Evolutionary conservation across 1,139 yeast species (phyloP), one percentile per base, ranked within the genome.

Genomic region (Candida glucosophila): DNA sequence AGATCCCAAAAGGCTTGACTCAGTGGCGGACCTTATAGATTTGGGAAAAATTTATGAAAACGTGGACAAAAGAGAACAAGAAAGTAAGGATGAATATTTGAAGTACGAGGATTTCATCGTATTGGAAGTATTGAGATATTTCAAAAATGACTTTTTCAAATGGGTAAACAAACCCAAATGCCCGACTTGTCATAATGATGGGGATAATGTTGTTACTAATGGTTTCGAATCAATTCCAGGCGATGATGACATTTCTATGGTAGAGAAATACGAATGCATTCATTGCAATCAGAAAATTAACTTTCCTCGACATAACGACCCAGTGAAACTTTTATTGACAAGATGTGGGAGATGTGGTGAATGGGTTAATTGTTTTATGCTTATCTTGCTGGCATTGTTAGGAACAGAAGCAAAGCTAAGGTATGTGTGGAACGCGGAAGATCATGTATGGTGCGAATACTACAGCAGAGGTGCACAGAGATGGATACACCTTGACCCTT

Each of bases 401-500:
- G 62, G 58, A 5, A 34, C 47, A 5, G 85, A 80, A 1, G 54
- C 75, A 5, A 58, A 70, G 19, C 62, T 67, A 1, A 54, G 98
- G 29, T 86, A 79, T 44, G 62, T 86, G 2, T 82, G 93, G 93
- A 86, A 86, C 47, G 60, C 70, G 4, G 98, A 88, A 46, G 97
- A 88, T 44, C 98, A 88, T 47, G 96, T 83, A 1, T 88, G 97
- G 98, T 79, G 93, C 41, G 98, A 88, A 46, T 78, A 80, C 39
- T 88, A 73, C 47, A 81, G 94, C 2, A 51, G 44, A 1, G 45
- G 55, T 12, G 60, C 71, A 35, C 49, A 63, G 25, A 55, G 86
- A 30, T 88, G 97, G 97, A 65, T 86, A 15, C 97, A 88, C 49
- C 59, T 82, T 15, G 98, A 88, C 42, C 73, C 88, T 4, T 88